Conservation (phyloP, 179 eudicot species). For the Pouteria campechiana region DNA sequence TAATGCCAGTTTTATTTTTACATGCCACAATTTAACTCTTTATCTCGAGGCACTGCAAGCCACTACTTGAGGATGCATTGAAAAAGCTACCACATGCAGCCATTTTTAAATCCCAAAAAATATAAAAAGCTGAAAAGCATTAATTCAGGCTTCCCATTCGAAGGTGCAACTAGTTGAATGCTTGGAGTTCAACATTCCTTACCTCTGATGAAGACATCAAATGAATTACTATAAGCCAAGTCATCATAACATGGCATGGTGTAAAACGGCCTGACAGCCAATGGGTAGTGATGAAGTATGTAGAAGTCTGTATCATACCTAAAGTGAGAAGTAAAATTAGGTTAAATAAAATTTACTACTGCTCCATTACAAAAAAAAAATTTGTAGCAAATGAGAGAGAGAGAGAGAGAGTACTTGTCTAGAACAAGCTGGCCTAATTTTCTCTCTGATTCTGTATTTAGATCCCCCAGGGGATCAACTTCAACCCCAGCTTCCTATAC, state of each 20-base stretch:
- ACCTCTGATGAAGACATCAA: constrained; percentile 96
- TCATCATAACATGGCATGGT: constrained; percentile 87
- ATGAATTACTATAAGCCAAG: constrained; percentile 66
- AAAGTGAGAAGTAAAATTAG: constrained; percentile 3
- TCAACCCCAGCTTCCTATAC: constrained; percentile 84
- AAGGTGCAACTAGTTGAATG: no score
- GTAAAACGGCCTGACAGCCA: constrained; percentile 84
- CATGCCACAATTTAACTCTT: no score
- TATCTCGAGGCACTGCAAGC: no score
- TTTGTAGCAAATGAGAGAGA: neutral
- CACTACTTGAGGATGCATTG: no score
- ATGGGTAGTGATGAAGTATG: constrained; percentile 84
- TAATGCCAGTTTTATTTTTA: no score
- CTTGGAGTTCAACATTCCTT: no score
- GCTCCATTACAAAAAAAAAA: neutral
- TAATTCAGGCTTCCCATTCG: neutral
- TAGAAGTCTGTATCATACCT: constrained; percentile 91
- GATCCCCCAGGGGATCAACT: constrained; percentile 83
- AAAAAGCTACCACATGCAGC: no score
- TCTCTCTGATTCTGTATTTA: constrained; percentile 78
- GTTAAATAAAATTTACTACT: neutral
- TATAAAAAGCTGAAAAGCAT: neutral
- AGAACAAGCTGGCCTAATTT: constrained; percentile 75
- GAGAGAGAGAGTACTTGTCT: constrained; percentile 43
- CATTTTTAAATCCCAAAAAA: no score